Conservation (phyloP, 2,329 filamentous ascomycete species). For the Talaromyces piceae region DNA sequence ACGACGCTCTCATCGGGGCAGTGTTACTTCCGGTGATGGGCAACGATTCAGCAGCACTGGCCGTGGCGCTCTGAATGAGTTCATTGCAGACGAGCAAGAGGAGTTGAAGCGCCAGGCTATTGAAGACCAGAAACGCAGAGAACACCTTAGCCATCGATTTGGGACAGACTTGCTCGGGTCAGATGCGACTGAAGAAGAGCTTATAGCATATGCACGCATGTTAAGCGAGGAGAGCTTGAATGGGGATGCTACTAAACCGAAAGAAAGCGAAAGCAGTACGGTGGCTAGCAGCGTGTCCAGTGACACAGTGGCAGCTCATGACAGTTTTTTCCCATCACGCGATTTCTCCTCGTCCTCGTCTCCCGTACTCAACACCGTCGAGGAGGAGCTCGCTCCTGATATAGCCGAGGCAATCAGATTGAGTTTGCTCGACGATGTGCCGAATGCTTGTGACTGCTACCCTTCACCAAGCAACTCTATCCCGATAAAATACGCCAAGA, state of each 20-base stretch:
- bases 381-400: conserved; percentile 49
- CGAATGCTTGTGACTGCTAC: conserved; percentile 13
- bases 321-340: conserved; percentile 21
- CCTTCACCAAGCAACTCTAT: conserved; percentile 19
- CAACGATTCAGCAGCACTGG: conserved; percentile 56
- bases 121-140: conserved; percentile 58
- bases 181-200: conserved; percentile 53
- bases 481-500: conserved; percentile 30
- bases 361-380: conserved; percentile 30
- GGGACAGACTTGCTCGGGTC: conserved; percentile 65
- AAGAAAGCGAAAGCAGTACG: conserved; percentile 35
- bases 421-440: conserved; percentile 34
- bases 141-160: conserved; percentile 69
- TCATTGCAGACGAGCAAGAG: conserved; percentile 77
- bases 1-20: conserved; percentile 60
- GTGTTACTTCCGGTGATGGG: conserved; percentile 45
- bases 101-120: conserved; percentile 70
- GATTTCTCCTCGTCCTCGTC: conserved; percentile 31
- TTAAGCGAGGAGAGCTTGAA: conserved; percentile 53
- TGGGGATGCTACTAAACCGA: conserved; percentile 41
- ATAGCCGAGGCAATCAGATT: conserved; percentile 57
- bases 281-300: conserved; percentile 32
- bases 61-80: conserved; percentile 65
- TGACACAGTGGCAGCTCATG: conserved; percentile 27
- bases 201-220: conserved; percentile 56